Conservation (phyloP, 1,284 basidiomycete species). For the Dichomitus squalens region DNA sequence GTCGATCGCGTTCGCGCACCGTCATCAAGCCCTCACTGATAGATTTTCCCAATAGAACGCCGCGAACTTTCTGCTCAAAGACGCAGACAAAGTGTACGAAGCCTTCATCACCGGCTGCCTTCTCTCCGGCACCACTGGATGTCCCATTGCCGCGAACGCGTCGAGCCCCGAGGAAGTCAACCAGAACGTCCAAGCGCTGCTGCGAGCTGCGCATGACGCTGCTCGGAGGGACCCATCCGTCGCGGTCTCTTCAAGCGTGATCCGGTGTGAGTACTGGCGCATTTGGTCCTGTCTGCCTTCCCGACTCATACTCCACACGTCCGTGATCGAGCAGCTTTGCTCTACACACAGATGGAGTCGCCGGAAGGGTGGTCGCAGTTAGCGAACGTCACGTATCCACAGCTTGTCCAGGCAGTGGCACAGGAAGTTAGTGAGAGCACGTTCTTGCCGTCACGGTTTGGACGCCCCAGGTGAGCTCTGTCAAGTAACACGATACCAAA, state of each 20-base stretch:
- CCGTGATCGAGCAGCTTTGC: background rate
- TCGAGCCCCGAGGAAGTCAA: constrained; percentile 5
- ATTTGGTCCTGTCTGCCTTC: background rate
- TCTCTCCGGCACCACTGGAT: constrained; percentile 15
- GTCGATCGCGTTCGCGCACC: background rate
- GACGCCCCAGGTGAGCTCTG: too few relatives aligned
- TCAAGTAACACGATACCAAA: too few relatives aligned
- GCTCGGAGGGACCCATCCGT: constrained; percentile 2
- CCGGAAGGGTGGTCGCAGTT: background rate
- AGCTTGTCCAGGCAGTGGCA: background rate
- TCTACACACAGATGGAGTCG: background rate
- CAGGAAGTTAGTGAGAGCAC: background rate
- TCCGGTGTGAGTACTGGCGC: constrained; percentile 6
- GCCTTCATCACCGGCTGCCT: constrained; percentile 20
- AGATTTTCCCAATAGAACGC: too few relatives aligned
- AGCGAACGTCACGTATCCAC: constrained; percentile 8
- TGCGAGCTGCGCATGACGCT: constrained; percentile 9
- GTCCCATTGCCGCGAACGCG: constrained; percentile 6
- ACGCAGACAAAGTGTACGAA: constrained; percentile 8
- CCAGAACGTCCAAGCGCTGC: constrained; percentile 7
- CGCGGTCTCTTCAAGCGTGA: constrained; percentile 6
- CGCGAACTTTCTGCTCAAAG: background rate
- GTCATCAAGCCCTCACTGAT: too few relatives aligned
- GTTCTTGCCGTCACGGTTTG: too few relatives aligned
- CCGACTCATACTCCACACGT: too few relatives aligned